Evolutionary conservation across 2,329 filamentous ascomycete genomes (phyloP), one percentile per base, ranked within the genome.

Genomic region (Curvularia sp.): DNA sequence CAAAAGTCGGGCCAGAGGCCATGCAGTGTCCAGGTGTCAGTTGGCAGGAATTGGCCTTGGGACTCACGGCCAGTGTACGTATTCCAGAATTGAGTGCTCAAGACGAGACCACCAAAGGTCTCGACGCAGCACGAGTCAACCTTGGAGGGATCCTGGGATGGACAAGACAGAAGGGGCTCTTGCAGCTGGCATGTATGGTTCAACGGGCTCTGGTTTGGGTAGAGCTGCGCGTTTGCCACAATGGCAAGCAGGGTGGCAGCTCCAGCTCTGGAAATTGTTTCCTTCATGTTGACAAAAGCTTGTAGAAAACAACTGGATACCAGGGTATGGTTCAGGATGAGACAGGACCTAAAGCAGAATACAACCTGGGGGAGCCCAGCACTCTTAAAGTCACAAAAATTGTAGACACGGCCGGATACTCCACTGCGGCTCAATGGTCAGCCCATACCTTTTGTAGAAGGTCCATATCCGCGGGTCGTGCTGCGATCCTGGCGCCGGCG

Each of bases 61-160:
- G 74, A 70, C 70, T 89, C 87, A 30, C 81, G 79, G 2, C 86
- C 87, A 0, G 87, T 89, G 69, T 87, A 86, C 0, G 84, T 86
- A 65, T 82, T 78, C 87, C 87, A 90, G 73, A 86, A 87, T 63
- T 89, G 87, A 0, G 87, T 89, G 55, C 78, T 79, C 2, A 89
- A 78, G 65, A 89, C 69, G 5, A 89, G 79, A 3, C 87, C 87
- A 27, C 87, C 87, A 64, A 79, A 89, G 0, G 87, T 89, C 77
- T 89, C 87, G 15, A 81, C 80, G 66, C 87, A 89, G 80, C 87
- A 89, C 1, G 83, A 83, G 68, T 89, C 86, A 32, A 85, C 83
- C 38, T 66, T 55, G 12, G 65, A 68, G 1, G 71, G 68, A 39
- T 73, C 61, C 36, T 71, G 69, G 2, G 71, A 54, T 3, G 74